These are phyloP conservation scores for Podospora tetraspora DNA, from an alignment of 495 filamentous ascomycete species.

Conservation along the genomic window DNA sequence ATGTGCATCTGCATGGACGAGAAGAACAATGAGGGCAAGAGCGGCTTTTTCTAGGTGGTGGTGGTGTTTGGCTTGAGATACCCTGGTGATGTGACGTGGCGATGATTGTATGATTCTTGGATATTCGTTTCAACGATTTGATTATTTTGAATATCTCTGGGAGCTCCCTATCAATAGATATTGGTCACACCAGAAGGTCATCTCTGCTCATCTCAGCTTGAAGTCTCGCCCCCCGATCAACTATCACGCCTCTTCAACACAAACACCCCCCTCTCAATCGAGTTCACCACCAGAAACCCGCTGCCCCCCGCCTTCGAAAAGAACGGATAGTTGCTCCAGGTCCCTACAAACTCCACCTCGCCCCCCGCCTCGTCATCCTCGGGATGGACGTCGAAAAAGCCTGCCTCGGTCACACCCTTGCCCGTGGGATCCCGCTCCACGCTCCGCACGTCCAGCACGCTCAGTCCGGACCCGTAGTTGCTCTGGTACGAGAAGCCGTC, in stretches of 20 bases:
- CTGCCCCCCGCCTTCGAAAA: conserved; percentile 39
- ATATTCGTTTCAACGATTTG: background rate
- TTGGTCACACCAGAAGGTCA: background rate
- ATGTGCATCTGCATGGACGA: conserved; percentile 60
- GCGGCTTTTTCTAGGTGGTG: background rate
- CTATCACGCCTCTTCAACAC: conserved; percentile 32
- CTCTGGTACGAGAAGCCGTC: conserved; percentile 47
- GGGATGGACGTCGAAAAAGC: conserved; percentile 51
- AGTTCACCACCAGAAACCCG: conserved; percentile 51
- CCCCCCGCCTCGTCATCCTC: conserved; percentile 46
- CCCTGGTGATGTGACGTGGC: background rate
- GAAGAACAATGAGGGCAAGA: conserved; percentile 46
- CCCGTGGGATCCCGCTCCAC: conserved; percentile 35
- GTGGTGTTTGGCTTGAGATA: background rate
- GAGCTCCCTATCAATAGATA: background rate
- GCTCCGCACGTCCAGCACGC: conserved; percentile 45
- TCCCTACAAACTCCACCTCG: conserved; percentile 44
- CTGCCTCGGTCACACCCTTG: conserved; percentile 42
- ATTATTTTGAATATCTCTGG: background rate
- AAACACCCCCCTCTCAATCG: conserved; percentile 51
- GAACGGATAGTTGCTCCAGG: conserved; percentile 48
- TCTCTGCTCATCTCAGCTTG: background rate
- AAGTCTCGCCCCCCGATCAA: too few relatives aligned
- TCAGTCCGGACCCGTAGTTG: conserved; percentile 49
- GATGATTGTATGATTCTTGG: background rate